Evolutionary conservation across 257 asterid species (phyloP), one percentile per base, ranked within the genome.

Genomic region (Rauvolfia tetraphylla): DNA sequence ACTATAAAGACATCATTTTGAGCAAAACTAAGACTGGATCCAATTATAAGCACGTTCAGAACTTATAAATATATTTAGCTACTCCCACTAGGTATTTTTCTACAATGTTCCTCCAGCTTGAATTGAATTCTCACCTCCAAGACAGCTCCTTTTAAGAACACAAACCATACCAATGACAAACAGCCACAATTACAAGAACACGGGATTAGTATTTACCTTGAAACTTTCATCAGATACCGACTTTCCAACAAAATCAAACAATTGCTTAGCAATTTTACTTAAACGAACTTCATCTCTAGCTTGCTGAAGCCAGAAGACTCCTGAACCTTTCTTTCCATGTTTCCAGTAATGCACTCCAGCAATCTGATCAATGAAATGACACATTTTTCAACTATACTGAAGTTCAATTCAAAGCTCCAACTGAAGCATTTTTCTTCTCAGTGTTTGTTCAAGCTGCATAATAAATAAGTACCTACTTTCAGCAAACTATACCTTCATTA

Each of bases 251-350:
- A 88, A 89, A 87, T 91, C 96, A 89, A 89, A 92, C 80, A 94
- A 85, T 65, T 87, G 87, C 77, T 88, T 89, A 58, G 97, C 97
- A 83, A 95, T 95, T 84, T 92, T 87, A 85, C 89, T 90, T 48
- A 95, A 81, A 65, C 95, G 92, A 80, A 85, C 86, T 83, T 90
- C 97, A 83, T 95, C 98, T 74, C 75, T 90, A 82, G 94, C 97
- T 86, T 94, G 95, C 88, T 94, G 98, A 82, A 94, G 96, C 98
- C 98, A 95, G 88, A 85, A 89, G 81, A 94, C 90, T 44, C 95
- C 97, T 27, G 91, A 90, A 61, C 97, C 97, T 87, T 92, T 94
- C 85, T 91, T 89, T 68, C 97, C 97, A 83, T 95, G 97, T 81
- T 92, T 95, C 98, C 97, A 95, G 84, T 87, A 82, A 83, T 92